Evolutionary conservation across 2,329 filamentous ascomycete genomes (phyloP).

Genomic region (Akanthomyces dipterigenus): DNA sequence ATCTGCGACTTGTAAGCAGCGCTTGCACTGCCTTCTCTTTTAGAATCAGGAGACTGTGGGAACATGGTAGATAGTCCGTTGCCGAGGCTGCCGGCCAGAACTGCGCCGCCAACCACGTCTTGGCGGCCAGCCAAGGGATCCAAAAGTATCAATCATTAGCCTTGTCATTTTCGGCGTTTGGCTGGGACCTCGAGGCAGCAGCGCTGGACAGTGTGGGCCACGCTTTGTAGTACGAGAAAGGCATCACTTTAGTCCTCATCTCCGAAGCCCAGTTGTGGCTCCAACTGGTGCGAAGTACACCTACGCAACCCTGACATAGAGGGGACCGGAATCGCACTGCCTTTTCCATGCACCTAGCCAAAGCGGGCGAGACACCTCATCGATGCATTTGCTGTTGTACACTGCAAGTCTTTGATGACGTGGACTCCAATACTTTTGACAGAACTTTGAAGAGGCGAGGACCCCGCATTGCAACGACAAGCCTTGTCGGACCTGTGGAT

Average conservation of each 20-base stretch:
- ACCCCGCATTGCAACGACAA: background rate
- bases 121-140: background rate
- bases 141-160: background rate
- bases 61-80: background rate
- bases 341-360: too few species aligned
- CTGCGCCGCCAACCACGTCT: background rate
- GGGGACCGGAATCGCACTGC: background rate
- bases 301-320: background rate
- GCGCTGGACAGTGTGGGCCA: background rate
- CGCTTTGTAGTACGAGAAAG: background rate
- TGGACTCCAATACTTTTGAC: background rate
- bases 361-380: background rate
- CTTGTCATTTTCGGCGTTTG: background rate
- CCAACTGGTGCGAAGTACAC: background rate
- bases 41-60: background rate
- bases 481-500: background rate
- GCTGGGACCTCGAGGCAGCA: background rate
- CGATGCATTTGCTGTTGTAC: background rate
- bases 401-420: background rate
- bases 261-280: background rate
- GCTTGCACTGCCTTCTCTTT: background rate
- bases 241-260: background rate
- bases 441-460: too few species aligned
- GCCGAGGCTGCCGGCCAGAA: background rate
- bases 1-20: background rate